A percentile compares a stretch with the other conserved stretches of the same genome.
Evolutionary conservation across 768 basidiomycete genomes (phyloP).

Genomic region (Russula emetica): DNA sequence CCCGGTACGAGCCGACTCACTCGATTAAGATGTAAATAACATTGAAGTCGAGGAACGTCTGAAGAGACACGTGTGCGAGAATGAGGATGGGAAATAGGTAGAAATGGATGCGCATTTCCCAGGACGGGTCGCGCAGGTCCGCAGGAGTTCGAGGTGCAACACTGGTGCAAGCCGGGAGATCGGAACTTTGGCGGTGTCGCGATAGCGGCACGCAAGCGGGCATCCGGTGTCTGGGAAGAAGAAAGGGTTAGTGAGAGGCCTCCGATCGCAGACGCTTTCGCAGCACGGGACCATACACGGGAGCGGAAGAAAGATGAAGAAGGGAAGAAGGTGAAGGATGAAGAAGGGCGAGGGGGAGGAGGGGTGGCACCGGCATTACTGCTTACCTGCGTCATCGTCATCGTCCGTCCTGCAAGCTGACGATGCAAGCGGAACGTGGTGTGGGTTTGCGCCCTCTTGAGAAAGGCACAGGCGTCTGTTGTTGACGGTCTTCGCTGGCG

Average conservation of each 20-base stretch:
- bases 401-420: slow-evolving; percentile 55
- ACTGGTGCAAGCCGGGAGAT: slow-evolving; percentile 60
- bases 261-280: too few relatives aligned
- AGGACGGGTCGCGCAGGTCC: slow-evolving; percentile 57
- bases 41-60: slow-evolving; percentile 88
- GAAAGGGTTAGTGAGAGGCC: too few relatives aligned
- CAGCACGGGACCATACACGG: too few relatives aligned
- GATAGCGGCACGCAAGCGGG: too few relatives aligned
- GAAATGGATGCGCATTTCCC: slow-evolving; percentile 55
- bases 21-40: slow-evolving; percentile 85
- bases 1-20: slow-evolving; percentile 45
- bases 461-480: slow-evolving; percentile 33
- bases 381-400: slow-evolving; percentile 47
- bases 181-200: too few relatives aligned
- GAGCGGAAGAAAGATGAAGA: slow-evolving; percentile 34
- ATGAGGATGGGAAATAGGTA: slow-evolving; percentile 65
- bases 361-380: slow-evolving; percentile 32
- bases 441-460: slow-evolving; percentile 70
- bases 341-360: neutral
- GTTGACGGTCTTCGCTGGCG: neutral
- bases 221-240: too few relatives aligned
- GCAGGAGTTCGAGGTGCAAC: slow-evolving; percentile 64
- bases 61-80: slow-evolving; percentile 67
- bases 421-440: slow-evolving; percentile 76
- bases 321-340: too few relatives aligned